Percentiles rank a stretch among this genome's conserved stretches.
phyloP scores from a whole-genome alignment of 2,329 filamentous ascomycete species.

The Fusarium tupiense region DNA sequence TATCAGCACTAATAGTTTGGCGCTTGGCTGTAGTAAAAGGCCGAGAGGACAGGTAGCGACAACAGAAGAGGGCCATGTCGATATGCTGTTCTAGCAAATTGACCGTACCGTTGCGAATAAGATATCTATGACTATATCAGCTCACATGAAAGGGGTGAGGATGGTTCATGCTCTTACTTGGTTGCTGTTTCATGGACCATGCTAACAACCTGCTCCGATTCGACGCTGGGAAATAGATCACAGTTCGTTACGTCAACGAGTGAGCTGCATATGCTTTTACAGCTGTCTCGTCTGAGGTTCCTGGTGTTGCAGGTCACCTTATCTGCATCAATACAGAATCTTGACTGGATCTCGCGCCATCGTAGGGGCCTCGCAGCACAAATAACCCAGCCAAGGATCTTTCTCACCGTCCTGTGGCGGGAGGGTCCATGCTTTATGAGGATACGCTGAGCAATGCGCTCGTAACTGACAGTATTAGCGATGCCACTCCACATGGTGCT shows the following conservation, averaged over 20 bases:
- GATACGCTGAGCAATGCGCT: accelerated
- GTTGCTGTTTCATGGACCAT: neutral
- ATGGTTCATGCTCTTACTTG: accelerated
- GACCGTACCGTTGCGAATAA: accelerated
- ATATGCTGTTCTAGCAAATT: accelerated
- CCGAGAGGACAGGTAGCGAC: accelerated
- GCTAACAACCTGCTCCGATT: accelerated
- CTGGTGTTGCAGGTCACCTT: too few relatives aligned
- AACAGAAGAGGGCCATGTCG: neutral
- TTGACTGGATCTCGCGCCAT: neutral
- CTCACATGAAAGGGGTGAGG: accelerated
- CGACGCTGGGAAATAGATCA: accelerated
- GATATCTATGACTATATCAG: accelerated
- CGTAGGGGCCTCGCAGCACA: neutral
- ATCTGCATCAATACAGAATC: neutral
- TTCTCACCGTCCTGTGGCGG: accelerated
- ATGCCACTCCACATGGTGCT: too few relatives aligned
- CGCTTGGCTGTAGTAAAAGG: accelerated
- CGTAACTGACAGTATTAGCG: neutral
- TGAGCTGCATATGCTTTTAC: neutral
- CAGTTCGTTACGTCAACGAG: accelerated
- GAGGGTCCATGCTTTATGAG: accelerated
- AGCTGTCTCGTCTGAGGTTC: neutral
- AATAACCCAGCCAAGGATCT: accelerated
- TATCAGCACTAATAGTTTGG: accelerated